Conservation (phyloP, 257 asterid genomes). For the Thymus quinquecostatus region DNA sequence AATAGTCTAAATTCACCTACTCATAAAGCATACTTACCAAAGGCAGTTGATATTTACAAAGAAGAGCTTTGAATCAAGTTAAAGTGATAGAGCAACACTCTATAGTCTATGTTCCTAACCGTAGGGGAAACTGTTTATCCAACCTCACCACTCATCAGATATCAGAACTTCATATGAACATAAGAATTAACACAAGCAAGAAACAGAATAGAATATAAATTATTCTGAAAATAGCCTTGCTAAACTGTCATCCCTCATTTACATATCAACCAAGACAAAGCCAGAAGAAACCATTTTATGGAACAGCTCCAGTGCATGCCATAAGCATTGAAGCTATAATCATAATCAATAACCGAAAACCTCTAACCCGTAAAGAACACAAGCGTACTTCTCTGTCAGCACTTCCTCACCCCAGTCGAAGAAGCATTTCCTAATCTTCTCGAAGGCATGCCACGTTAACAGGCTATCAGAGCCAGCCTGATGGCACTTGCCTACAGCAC, state of each 20-base stretch:
- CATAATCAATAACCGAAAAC: constrained; percentile 36
- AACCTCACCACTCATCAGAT: constrained; percentile 3
- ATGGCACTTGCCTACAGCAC: constrained; percentile 71
- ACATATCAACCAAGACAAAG: constrained; percentile 41
- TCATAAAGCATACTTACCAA: neutral
- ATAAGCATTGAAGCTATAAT: constrained; percentile 29
- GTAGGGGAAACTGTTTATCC: neutral
- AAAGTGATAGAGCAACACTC: constrained; percentile 2
- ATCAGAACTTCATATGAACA: neutral
- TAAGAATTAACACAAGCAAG: neutral
- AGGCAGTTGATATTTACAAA: neutral
- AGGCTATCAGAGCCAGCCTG: constrained; percentile 94
- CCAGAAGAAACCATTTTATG: constrained; percentile 22
- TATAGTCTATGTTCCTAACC: constrained; percentile 2
- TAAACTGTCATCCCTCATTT: constrained; percentile 42
- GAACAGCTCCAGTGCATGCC: constrained; percentile 37
- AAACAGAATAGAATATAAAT: neutral
- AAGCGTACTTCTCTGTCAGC: constrained; percentile 57
- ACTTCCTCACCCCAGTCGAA: constrained; percentile 44
- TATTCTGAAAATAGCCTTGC: constrained; percentile 25
- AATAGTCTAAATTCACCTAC: neutral
- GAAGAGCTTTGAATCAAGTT: constrained; percentile 12
- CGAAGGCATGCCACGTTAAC: constrained; percentile 74
- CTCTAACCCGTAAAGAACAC: constrained; percentile 81
- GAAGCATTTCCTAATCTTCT: constrained; percentile 53